A percentile compares a stretch with the other conserved stretches of the same genome.
Evolutionary conservation across 148 eudicot genomes (phyloP).

Genomic region (Silene latifolia): DNA sequence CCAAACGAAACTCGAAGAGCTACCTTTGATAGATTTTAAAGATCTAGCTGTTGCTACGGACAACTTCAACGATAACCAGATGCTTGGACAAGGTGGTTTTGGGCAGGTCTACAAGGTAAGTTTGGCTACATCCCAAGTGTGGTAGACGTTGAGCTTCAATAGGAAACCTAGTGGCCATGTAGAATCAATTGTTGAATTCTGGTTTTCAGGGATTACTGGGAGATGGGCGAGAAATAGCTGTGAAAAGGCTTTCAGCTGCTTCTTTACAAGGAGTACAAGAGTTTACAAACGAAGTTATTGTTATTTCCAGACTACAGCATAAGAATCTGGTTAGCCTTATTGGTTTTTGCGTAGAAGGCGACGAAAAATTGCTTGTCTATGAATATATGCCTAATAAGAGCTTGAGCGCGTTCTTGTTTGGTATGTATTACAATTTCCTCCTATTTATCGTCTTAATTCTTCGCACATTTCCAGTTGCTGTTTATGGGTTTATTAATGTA

Average conservation of each 20-base stretch:
- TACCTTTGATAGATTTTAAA: slow-evolving; percentile 12
- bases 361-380: slow-evolving; percentile 17
- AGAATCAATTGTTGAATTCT: background rate
- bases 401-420: slow-evolving; percentile 15
- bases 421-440: background rate
- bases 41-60: slow-evolving; percentile 16
- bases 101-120: slow-evolving; percentile 20
- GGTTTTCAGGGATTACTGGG: slow-evolving; percentile 9
- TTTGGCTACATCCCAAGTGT: background rate
- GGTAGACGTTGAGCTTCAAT: background rate
- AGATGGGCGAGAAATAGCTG: slow-evolving; percentile 21
- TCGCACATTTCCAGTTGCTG: background rate
- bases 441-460: background rate
- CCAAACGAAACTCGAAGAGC: slow-evolving; percentile 19
- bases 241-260: slow-evolving; percentile 17
- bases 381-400: slow-evolving; percentile 21
- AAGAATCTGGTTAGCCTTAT: slow-evolving; percentile 20
- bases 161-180: background rate
- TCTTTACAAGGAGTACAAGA: slow-evolving; percentile 20
- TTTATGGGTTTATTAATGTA: background rate
- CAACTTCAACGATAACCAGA: slow-evolving; percentile 12
- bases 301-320: slow-evolving; percentile 21
- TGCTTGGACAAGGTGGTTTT: slow-evolving; percentile 22
- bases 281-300: slow-evolving; percentile 17
- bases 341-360: slow-evolving; percentile 19